A percentile compares a stretch with the other conserved stretches of the same genome.
Conservation (phyloP, 2,329 filamentous ascomycete genomes). For the Tricladium varicosporioides region DNA sequence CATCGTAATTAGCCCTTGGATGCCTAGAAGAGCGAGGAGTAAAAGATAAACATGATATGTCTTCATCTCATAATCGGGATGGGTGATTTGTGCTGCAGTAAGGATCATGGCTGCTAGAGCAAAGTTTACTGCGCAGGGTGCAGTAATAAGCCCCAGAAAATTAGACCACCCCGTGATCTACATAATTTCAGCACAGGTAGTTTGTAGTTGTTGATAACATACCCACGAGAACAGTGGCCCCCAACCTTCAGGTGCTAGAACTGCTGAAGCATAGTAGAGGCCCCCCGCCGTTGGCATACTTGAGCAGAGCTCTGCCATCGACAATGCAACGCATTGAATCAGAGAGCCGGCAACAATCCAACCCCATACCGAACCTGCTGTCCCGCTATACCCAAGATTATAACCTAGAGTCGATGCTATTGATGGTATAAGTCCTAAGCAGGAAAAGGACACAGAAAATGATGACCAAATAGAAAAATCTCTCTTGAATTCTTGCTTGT, state of each 20-base stretch:
- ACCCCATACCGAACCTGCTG: conserved; percentile 23
- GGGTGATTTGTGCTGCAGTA: conserved; percentile 33
- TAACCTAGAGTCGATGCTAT: conserved; percentile 38
- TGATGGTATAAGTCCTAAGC: conserved; percentile 38
- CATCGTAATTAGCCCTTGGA: conserved; percentile 36
- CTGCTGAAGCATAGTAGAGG: conserved; percentile 21
- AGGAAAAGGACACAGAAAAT: conserved; percentile 37
- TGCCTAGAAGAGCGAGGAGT: conserved; percentile 31
- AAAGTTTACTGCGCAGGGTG: conserved; percentile 33
- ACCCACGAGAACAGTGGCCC: conserved; percentile 19
- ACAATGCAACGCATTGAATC: conserved; percentile 4
- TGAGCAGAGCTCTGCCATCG: conserved; percentile 9
- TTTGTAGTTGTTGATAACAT: background rate
- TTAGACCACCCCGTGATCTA: conserved; percentile 18
- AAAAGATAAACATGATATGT: conserved; percentile 37
- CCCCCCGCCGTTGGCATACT: conserved; percentile 9
- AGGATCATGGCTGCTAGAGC: conserved; percentile 36
- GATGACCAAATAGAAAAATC: conserved; percentile 33
- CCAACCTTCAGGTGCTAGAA: conserved; percentile 35
- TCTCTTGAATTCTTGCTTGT: conserved; percentile 34
- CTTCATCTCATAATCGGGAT: conserved; percentile 33
- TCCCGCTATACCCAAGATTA: conserved; percentile 35
- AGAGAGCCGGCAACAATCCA: conserved; percentile 3
- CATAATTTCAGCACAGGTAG: background rate
- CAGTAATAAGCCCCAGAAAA: conserved; percentile 15